Base-by-base conservation (phyloP, 768 basidiomycete species). In the Calocybe cyanea region DNA sequence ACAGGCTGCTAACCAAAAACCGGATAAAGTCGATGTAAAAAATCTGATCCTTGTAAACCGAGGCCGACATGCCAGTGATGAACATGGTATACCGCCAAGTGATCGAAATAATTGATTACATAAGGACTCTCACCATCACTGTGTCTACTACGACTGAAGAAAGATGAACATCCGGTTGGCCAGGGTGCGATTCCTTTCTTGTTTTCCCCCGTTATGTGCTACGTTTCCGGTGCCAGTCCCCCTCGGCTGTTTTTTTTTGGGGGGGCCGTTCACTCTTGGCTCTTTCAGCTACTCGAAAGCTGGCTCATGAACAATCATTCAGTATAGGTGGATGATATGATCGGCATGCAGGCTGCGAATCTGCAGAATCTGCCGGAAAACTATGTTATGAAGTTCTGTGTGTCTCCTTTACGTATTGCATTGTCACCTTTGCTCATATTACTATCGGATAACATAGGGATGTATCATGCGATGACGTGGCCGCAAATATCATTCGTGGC, bases 261-360 rank as follows among this genome's bases (percentile, higher is more conserved):
- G 11, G n/a, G 31, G 18, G 17, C 38, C 9, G 37, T 33, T 17
- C 25, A 34, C 19, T 39, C n/a, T 25, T 19, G 3, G 18, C 28
- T 14, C 14, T 10, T 31, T 4, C 20, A 37, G 15, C 8, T 20
- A 1, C 4, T 1, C 11, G 14, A 25, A 23, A 38, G 19, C 2
- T 32, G 24, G 38, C 45, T 52, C 34, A 50, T 35, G 28, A 30
- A 36, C 21, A 23, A 30, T 18, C 23, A 21, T 39, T 33, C 40
- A 45, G 55, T 62, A 47, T 60, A 94, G 91, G 77, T 87, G 57
- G 88, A 87, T 40, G 93, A 96, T 66, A 77, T 95, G 53, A 70
- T 83, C 55, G 91, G 87, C 13, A 95, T 96, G 91, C 93, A 97
- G 65, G 85, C 91, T 45, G 85, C 88, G 59, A 97, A 97, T 64